Percentiles rank a stretch among this genome's conserved stretches.
phyloP scores from a whole-genome alignment of 2,329 filamentous ascomycete species.

The Verticillium tricorpus region DNA sequence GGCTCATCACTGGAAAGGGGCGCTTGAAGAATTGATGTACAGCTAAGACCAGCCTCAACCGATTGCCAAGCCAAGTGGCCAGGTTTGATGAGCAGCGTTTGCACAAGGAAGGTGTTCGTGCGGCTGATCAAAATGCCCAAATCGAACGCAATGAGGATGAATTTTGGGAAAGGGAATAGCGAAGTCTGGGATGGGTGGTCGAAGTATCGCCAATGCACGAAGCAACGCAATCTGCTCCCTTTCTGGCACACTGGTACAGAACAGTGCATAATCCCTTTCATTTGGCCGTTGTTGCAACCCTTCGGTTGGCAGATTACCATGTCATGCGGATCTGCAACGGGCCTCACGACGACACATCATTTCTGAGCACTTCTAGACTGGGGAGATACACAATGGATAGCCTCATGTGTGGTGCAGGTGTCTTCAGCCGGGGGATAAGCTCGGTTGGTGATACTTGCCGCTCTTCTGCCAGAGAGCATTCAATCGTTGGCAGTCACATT shows the following conservation, averaged over 20 bases:
- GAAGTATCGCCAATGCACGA: background rate
- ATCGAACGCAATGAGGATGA: background rate
- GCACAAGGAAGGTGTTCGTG: background rate
- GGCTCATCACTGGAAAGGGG: no score
- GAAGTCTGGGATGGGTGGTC: background rate
- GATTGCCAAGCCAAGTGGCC: background rate
- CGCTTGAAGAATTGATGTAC: no score
- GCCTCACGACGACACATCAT: background rate
- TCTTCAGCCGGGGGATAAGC: no score
- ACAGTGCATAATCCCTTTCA: background rate
- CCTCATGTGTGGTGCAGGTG: no score
- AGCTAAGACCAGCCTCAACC: background rate
- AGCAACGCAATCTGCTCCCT: background rate
- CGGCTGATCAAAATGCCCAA: background rate
- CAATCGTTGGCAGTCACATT: no score
- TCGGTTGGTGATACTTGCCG: no score
- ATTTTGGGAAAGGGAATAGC: background rate
- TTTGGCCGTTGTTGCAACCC: background rate
- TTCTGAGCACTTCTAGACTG: background rate
- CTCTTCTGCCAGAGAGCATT: no score
- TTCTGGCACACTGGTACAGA: no score
- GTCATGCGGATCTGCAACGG: background rate
- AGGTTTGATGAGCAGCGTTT: background rate
- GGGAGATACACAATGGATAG: no score
- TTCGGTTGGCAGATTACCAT: background rate